These are phyloP conservation scores for Scenedesmus sp. DNA, from an alignment of 163 green algal species.

Conservation along the genomic window DNA sequence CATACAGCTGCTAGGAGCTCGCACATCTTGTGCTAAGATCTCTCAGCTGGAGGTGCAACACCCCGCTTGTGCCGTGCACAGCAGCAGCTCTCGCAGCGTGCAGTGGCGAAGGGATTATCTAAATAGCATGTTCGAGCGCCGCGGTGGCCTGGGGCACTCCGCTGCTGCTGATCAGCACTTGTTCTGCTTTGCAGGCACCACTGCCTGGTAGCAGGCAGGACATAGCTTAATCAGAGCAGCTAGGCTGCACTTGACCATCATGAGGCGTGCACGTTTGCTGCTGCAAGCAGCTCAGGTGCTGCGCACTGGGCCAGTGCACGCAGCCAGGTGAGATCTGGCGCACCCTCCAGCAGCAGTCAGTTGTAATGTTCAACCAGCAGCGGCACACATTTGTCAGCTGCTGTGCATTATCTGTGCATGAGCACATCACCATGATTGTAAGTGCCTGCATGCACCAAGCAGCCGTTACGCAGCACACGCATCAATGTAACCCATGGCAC, in stretches of 20 bases:
- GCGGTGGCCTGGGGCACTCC: not conserved
- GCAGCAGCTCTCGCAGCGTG: not conserved
- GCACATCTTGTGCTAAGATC: not conserved
- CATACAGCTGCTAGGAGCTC: not conserved
- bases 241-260: not conserved
- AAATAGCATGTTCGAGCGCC: not conserved
- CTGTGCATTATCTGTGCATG: not conserved
- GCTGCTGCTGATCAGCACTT: conserved; percentile 7
- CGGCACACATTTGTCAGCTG: not conserved
- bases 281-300: conserved; percentile 7
- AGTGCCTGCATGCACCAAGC: not conserved
- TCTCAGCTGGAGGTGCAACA: conserved; percentile 7
- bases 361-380: not conserved
- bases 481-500: not conserved
- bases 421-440: not conserved
- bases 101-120: not conserved
- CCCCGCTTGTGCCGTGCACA: not conserved
- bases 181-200: conserved; percentile 10
- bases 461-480: not conserved
- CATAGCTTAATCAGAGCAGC: conserved; percentile 8
- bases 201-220: conserved; percentile 12
- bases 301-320: not conserved
- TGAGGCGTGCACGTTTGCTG: conserved; percentile 8
- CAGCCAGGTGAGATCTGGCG: not conserved
- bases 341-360: not conserved